These are phyloP conservation scores for Crotalaria pallida DNA, from an alignment of 306 rosid species.

Conservation along the genomic window DNA sequence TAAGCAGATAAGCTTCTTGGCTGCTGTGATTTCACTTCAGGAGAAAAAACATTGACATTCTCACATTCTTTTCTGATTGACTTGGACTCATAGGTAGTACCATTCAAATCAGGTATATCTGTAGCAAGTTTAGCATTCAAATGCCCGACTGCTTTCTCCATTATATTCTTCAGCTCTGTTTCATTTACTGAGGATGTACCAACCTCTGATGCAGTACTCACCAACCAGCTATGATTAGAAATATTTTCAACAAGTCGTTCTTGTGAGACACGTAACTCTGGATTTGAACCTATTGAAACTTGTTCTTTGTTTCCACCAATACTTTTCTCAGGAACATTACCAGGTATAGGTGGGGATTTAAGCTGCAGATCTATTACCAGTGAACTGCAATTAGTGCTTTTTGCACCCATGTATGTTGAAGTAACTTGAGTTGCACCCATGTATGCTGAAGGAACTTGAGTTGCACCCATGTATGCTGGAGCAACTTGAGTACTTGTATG, in stretches of 20 bases:
- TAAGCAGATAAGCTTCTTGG: constrained; percentile 23
- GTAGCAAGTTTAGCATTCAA: constrained; percentile 16
- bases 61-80: constrained; percentile 28
- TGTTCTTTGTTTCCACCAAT: constrained; percentile 11
- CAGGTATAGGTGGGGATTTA: constrained; percentile 3
- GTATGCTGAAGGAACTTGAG: no score
- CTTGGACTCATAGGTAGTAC: constrained; percentile 32
- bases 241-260: constrained; percentile 9
- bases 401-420: constrained; percentile 6
- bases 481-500: constrained; percentile 11
- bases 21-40: constrained; percentile 22
- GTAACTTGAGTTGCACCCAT: constrained; percentile 6
- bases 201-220: constrained; percentile 8
- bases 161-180: constrained; percentile 19
- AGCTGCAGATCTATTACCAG: constrained; percentile 41
- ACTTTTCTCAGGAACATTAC: constrained; percentile 5
- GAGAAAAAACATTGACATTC: constrained; percentile 25
- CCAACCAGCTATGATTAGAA: not conserved
- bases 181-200: not conserved
- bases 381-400: constrained; percentile 27
- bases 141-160: constrained; percentile 22
- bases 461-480: constrained; percentile 8
- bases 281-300: constrained; percentile 16
- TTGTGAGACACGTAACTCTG: constrained; percentile 1
- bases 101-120: constrained; percentile 70